phyloP scores from a whole-genome alignment of 2,329 filamentous ascomycete genomes.

The Aureobasidium zeae region DNA sequence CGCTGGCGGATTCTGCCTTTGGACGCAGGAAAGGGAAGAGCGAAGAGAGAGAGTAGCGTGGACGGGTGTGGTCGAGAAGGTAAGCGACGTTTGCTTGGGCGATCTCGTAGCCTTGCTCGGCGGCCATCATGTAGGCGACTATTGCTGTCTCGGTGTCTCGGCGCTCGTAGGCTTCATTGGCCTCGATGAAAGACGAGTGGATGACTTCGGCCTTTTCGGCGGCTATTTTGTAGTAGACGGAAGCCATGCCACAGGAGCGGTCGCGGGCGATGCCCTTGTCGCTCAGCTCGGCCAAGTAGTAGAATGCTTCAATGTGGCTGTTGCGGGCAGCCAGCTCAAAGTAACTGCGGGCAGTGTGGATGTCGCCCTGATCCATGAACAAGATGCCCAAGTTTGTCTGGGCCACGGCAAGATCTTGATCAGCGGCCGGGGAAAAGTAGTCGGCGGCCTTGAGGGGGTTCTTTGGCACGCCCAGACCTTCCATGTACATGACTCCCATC shows the following conservation, averaged over 20 bases:
- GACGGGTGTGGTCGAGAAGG: constrained; percentile 59
- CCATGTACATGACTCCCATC: constrained; percentile 71
- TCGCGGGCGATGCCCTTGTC: constrained; percentile 73
- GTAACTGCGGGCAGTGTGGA: constrained; percentile 70
- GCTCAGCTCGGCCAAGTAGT: constrained; percentile 83
- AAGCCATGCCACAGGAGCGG: constrained; percentile 65
- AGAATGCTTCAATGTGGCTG: constrained; percentile 79
- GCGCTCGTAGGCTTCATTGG: constrained; percentile 70
- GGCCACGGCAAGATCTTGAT: constrained; percentile 69
- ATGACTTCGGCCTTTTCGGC: constrained; percentile 82
- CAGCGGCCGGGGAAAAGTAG: constrained; percentile 67
- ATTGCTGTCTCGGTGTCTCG: constrained; percentile 74
- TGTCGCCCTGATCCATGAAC: constrained; percentile 80
- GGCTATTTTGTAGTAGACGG: constrained; percentile 80
- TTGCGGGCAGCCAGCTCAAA: constrained; percentile 80
- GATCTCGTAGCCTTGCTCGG: constrained; percentile 84
- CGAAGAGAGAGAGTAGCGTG: constrained; percentile 21
- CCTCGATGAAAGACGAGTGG: constrained; percentile 71
- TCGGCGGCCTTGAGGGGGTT: constrained; percentile 65
- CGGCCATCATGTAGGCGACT: constrained; percentile 73
- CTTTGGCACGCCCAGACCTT: constrained; percentile 63
- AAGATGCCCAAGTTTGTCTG: constrained; percentile 76
- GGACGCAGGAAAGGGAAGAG: constrained; percentile 19
- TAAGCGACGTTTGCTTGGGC: constrained; percentile 86
- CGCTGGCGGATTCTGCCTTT: constrained; percentile 39